Base-by-base conservation (phyloP, 768 basidiomycete genomes). In the Tricholoma flavovirens region DNA sequence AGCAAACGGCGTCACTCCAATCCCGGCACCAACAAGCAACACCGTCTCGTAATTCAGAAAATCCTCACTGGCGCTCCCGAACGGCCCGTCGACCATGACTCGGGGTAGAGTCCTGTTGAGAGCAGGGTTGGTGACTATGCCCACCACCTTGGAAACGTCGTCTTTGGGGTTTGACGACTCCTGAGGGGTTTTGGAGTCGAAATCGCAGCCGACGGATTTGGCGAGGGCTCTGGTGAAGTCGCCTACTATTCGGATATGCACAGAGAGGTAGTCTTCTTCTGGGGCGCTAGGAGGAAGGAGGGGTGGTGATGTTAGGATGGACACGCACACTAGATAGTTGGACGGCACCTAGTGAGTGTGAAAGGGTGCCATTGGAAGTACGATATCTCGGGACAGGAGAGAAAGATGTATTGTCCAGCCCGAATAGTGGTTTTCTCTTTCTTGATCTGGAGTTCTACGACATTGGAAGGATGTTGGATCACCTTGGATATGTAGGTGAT, bases 281-380 rank as follows among this genome's bases (percentile, higher is more conserved):
- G 94, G 95, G 0, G 95, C 93, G 62, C 89, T 90, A 56, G 6
- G 56, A 26, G 24, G 24, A 5, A 26, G 5, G 5, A 26, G 24
- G 24, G 24, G 5, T 3, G 57, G 17, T 6, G 7, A 9, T 52
- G 49, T 26, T 17, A 52, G 45, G 35, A 5, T 49, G 54, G 11
- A 11, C n/a, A 33, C n/a, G 29, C 51, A 36, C 14, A 49, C 22
- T 50, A 36, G 30, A 55, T 49, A n/a, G 51, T 11, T 21, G 46
- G 14, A 17, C 69, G 72, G 17, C 52, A 84, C 86, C 86, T 88
- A 32, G 93, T 96, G 58, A 97, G 82, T 14, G 94, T 96, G 79
- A 97, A 97, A 8, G 94, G 93, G 66, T 98, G 95, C 90, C 93
- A 98, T 68, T 97, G 93, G 79, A 88, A 95, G 75, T 93, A 96